phyloP scores from a whole-genome alignment of 495 filamentous ascomycete genomes.

The Extremus antarcticus region DNA sequence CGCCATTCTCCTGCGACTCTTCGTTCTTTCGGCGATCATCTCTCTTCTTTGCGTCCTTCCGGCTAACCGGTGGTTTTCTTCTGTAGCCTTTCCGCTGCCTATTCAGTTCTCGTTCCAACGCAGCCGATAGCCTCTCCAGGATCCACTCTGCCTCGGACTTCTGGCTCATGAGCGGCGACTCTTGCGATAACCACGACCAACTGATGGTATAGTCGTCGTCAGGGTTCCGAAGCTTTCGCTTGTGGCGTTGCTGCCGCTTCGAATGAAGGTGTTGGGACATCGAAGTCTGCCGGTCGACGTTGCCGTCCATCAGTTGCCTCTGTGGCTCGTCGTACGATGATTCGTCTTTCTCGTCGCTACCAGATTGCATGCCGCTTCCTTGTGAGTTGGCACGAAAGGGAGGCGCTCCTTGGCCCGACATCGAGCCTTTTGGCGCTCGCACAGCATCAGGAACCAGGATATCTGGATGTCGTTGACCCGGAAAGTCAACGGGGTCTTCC shows the following conservation, averaged over 20 bases:
- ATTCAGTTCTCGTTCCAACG: conserved; percentile 50
- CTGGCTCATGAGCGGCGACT: conserved; percentile 61
- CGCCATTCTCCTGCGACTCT: background rate
- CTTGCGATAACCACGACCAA: conserved; percentile 71
- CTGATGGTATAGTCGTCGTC: conserved; percentile 25
- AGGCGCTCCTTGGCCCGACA: background rate
- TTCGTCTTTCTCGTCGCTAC: background rate
- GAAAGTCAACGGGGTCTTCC: conserved; percentile 31
- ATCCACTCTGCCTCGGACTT: conserved; percentile 75
- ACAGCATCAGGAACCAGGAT: conserved; percentile 9
- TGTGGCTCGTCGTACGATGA: background rate
- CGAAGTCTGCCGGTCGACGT: background rate
- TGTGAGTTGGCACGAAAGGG: background rate
- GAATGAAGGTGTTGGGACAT: background rate
- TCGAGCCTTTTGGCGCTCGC: background rate
- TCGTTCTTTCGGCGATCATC: background rate
- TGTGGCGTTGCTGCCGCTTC: background rate
- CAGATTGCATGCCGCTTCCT: background rate
- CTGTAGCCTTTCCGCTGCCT: conserved; percentile 19
- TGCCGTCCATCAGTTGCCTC: background rate
- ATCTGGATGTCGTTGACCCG: conserved; percentile 12
- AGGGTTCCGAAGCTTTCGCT: background rate
- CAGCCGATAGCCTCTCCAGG: conserved; percentile 53
- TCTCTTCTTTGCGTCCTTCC: conserved; percentile 5
- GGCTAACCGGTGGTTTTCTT: conserved; percentile 13